These are phyloP conservation scores for Sedum album DNA, from an alignment of 164 flowering plant species.

Conservation along the genomic window DNA sequence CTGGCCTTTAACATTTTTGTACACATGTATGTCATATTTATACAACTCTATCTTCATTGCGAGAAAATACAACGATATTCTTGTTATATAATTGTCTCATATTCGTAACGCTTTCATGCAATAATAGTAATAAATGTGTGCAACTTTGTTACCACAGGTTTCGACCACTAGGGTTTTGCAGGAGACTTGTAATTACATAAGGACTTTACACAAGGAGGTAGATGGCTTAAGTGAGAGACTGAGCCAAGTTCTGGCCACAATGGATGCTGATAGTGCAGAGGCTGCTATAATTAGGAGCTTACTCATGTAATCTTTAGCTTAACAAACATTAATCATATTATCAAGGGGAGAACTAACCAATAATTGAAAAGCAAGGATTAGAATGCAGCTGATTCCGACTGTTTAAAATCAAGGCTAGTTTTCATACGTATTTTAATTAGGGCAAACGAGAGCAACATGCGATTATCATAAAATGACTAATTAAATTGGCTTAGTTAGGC, in stretches of 20 bases:
- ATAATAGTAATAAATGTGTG: neutral
- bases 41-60: no score
- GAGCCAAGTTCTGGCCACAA: slow-evolving; percentile 47
- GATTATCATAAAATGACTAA: no score
- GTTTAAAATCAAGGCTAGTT: no score
- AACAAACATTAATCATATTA: neutral
- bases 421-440: no score
- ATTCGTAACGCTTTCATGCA: neutral
- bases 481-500: no score
- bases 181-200: slow-evolving; percentile 72
- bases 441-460: no score
- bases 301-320: slow-evolving; percentile 22
- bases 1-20: no score
- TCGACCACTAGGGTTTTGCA: no score
- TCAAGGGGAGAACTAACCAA: neutral
- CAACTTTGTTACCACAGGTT: slow-evolving; percentile 30
- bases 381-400: neutral
- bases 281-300: slow-evolving; percentile 66
- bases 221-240: slow-evolving; percentile 60
- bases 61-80: no score
- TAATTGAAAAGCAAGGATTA: neutral
- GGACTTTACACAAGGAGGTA: slow-evolving; percentile 53
- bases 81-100: no score
- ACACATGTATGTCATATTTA: no score
- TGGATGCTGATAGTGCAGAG: slow-evolving; percentile 51